Percentiles rank a stretch among this genome's conserved stretches.
phyloP scores from a whole-genome alignment of 495 filamentous ascomycete genomes.

The Daldinia childiae region DNA sequence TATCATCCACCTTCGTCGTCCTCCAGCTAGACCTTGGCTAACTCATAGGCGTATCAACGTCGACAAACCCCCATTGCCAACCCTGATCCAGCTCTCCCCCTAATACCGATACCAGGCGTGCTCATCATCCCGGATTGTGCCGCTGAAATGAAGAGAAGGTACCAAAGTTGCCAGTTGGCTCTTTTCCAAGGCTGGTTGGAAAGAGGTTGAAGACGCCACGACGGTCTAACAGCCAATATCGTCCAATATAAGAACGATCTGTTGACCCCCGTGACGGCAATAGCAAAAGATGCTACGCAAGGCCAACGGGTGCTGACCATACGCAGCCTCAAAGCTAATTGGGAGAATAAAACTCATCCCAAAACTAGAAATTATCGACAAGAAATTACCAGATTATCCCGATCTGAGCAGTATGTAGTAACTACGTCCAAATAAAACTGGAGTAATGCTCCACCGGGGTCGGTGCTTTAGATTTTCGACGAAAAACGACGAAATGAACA shows the following conservation, averaged over 20 bases:
- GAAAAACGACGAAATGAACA: slow-evolving; percentile 19
- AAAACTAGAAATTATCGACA: slow-evolving; percentile 49
- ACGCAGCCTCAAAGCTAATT: neutral
- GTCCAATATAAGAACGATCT: neutral
- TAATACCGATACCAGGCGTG: slow-evolving; percentile 40
- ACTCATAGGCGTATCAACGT: slow-evolving; percentile 23
- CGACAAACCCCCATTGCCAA: neutral
- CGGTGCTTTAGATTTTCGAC: slow-evolving; percentile 14
- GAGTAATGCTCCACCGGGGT: slow-evolving; percentile 18
- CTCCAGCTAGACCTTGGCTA: slow-evolving; percentile 35
- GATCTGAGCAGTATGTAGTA: slow-evolving; percentile 28
- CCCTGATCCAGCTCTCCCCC: slow-evolving; percentile 7
- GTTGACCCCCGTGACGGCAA: slow-evolving; percentile 13
- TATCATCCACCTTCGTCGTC: slow-evolving; percentile 15
- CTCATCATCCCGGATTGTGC: slow-evolving; percentile 42
- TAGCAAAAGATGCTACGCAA: neutral
- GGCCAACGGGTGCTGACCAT: neutral
- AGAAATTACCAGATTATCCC: slow-evolving; percentile 49
- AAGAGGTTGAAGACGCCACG: slow-evolving; percentile 10
- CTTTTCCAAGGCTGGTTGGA: slow-evolving; percentile 24
- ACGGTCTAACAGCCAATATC: slow-evolving; percentile 18
- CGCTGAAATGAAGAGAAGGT: slow-evolving; percentile 41
- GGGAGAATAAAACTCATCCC: neutral
- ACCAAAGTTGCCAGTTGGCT: slow-evolving; percentile 38
- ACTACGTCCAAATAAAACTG: slow-evolving; percentile 14